Evolutionary conservation across 169 alveolate species (phyloP), one percentile per base, ranked within the genome.

Genomic region (Plasmodium yoelii): DNA sequence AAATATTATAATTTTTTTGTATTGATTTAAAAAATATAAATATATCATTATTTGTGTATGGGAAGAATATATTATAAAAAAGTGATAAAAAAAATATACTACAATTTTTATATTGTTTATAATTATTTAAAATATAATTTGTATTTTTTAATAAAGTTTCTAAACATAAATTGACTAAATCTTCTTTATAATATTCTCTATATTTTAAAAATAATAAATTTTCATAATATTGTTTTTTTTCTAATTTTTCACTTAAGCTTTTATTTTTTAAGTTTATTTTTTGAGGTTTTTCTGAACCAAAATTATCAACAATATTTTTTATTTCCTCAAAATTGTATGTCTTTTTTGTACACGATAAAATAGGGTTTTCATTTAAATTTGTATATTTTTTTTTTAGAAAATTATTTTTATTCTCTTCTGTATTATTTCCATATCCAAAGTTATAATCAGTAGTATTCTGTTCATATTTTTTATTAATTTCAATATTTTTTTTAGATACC

Each of bases 101-200:
- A 55, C 84, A 67, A 60, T 80, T 80, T 80, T 67, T 80, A 64
- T 80, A 80, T 47, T 80, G 90, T 24, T 80, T 80, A 67, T 80
- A 80, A 80, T 80, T 80, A 71, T 80, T 80, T 51, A 80, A 67
- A 53, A 80, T 65, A 47, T 80, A 80, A 28, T 55, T 80, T 46
- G 71, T 59, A 34, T 80, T 80, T 42, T 80, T 80, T 67, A 80
- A 70, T 28, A 80, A 39, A 1, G 90, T 80, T 67, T 80, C 90
- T 24, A 80, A 70, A 15, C 90, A 80, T 56, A 80, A 55, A 9
- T 67, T 80, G 6, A 80, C 34, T 59, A 80, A 49, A 47, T 80
- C 90, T 55, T 80, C 90, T 80, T 80, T 80, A 60, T 80, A 80
- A 56, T 80, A 80, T 80, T 64, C 82, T 67, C 90, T 18, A 80